A percentile compares a stretch with the other conserved stretches of the same genome.
Conservation (phyloP, 768 basidiomycete genomes). For the Tricholoma hemisulphureum region DNA sequence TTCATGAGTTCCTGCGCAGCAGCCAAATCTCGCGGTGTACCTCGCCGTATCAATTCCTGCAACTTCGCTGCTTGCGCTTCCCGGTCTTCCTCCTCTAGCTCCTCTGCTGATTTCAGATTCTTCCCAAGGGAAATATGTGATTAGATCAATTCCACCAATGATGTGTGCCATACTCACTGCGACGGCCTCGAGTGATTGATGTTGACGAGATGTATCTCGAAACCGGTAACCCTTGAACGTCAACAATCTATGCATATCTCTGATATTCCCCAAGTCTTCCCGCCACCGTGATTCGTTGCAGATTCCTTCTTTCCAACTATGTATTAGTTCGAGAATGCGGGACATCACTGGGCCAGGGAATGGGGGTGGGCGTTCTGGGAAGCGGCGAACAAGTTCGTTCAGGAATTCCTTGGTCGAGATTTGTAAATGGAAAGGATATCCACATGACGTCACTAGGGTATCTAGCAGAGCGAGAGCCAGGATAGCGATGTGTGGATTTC, state of each 20-base stretch:
- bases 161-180: constrained; percentile 36
- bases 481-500: constrained; percentile 88
- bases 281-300: constrained; percentile 88
- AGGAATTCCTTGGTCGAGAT: constrained; percentile 97
- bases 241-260: constrained; percentile 95
- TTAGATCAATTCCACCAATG: neutral
- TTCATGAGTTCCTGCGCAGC: constrained; percentile 99
- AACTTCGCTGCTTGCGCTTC: constrained; percentile 95
- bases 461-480: constrained; percentile 85
- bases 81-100: constrained; percentile 93
- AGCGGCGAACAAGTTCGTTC: constrained; percentile 96
- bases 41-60: constrained; percentile 96
- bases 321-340: constrained; percentile 87
- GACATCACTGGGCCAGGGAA: constrained; percentile 95
- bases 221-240: constrained; percentile 92
- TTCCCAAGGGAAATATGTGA: constrained; percentile 25
- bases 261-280: constrained; percentile 93
- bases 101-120: constrained; percentile 93
- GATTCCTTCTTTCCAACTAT: constrained; percentile 93
- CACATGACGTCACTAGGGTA: constrained; percentile 91
- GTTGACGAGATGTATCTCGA: constrained; percentile 46
- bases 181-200: constrained; percentile 35
- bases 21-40: constrained; percentile 91
- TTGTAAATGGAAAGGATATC: constrained; percentile 96
- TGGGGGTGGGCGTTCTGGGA: constrained; percentile 95